Percentiles rank a stretch among this genome's conserved stretches.
Evolutionary conservation across 208 protist genomes (phyloP).

Genomic region (Strigomonas oncopelti): DNA sequence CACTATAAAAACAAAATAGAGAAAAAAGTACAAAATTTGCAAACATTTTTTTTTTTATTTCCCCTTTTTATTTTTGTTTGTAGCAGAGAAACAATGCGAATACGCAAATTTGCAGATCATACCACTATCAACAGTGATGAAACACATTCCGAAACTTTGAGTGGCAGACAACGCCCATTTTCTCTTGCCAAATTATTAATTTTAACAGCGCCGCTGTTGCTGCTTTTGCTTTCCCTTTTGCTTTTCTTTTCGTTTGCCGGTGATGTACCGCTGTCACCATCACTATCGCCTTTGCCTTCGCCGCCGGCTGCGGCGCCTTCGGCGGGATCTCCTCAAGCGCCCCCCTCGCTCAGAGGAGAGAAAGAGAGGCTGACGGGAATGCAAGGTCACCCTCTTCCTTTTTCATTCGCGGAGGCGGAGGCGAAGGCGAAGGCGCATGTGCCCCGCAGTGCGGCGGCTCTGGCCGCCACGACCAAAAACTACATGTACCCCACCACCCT

Average conservation of each 20-base stretch:
- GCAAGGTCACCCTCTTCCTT: no score
- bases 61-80: constrained; percentile 11
- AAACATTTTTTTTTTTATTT: constrained; percentile 15
- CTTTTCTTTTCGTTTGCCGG: not conserved
- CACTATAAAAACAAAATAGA: not conserved
- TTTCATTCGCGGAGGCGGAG: no score
- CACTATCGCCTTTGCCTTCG: not conserved
- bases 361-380: no score
- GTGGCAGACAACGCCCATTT: not conserved
- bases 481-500: not conserved
- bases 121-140: constrained; percentile 7
- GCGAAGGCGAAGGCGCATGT: no score
- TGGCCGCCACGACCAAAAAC: not conserved
- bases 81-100: constrained; percentile 2
- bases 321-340: no score
- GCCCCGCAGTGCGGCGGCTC: no score
- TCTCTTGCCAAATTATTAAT: no score
- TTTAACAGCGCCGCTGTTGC: not conserved
- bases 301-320: no score
- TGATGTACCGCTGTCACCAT: not conserved
- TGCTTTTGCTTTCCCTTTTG: not conserved
- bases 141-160: not conserved
- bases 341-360: not conserved
- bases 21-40: constrained; percentile 3
- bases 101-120: not conserved